Conservation (phyloP, 2,329 filamentous ascomycete genomes). For the Beauveria sp. region DNA sequence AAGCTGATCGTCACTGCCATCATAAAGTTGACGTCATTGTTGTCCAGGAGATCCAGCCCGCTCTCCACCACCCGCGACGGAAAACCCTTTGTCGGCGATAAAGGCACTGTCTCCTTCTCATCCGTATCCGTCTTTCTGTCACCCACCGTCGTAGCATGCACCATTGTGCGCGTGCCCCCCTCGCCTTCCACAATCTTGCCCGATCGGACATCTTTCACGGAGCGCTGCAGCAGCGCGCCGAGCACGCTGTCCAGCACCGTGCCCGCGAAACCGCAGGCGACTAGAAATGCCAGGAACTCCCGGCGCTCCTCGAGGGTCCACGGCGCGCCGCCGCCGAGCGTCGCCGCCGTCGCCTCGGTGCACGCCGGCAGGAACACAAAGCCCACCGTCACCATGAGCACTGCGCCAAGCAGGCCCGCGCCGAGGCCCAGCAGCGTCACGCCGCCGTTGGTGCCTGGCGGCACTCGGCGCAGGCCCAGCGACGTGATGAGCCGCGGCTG, state of each 20-base stretch:
- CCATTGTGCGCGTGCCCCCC: slow-evolving; percentile 56
- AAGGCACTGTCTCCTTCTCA: slow-evolving; percentile 35
- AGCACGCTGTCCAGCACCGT: slow-evolving; percentile 83
- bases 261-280: slow-evolving; percentile 67
- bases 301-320: slow-evolving; percentile 43
- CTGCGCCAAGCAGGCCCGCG: slow-evolving; percentile 67
- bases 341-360: slow-evolving; percentile 28
- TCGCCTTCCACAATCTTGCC: slow-evolving; percentile 87
- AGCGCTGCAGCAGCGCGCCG: slow-evolving; percentile 77
- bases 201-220: slow-evolving; percentile 72
- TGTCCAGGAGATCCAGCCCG: slow-evolving; percentile 71
- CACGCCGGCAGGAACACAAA: slow-evolving; percentile 66
- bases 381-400: slow-evolving; percentile 59
- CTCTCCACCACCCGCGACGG: slow-evolving; percentile 59
- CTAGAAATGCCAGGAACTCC: slow-evolving; percentile 49
- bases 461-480: slow-evolving; percentile 65
- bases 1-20: slow-evolving; percentile 83
- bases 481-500: slow-evolving; percentile 82
- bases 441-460: slow-evolving; percentile 88
- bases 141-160: slow-evolving; percentile 27
- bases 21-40: slow-evolving; percentile 89
- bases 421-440: slow-evolving; percentile 68
- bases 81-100: slow-evolving; percentile 28
- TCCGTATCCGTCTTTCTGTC: slow-evolving; percentile 24
- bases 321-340: slow-evolving; percentile 34